Evolutionary conservation across 192 early-diverging fungal species (phyloP), one percentile per base, ranked within the genome.

Genomic region (Backusella mclennaniae): DNA sequence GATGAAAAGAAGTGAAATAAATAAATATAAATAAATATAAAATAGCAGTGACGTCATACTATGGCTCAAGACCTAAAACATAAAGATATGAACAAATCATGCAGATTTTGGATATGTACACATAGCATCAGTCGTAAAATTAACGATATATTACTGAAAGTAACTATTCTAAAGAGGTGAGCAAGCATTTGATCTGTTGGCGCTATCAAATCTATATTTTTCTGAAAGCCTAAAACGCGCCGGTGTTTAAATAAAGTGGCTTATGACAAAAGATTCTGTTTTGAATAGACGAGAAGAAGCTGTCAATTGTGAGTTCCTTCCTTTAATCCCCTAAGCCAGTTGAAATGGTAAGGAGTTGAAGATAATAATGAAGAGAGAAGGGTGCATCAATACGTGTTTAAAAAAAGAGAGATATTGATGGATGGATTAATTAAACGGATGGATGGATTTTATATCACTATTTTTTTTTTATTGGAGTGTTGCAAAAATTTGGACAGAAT

Each of bases 391-490:
- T 33, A 33, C 31, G 31, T 59, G 21, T 12, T 12, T 59, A 59
- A 59, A 59, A 6, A 49, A 59, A 59, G 11, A 12, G 31, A 33
- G 31, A 59, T 29, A 29, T 26, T 6, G 17, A 68, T 41, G 12
- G 52, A 63, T 41, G 12, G 52, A 63, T 39, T 41, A 21, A 68
- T 52, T 56, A 23, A 19, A 66, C 36, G 11, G 23, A 74, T 74
- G 52, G 52, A 78, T 66, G 73, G 73, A 49, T 75, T 67, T 36
- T 26, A 35, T 15, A 67, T 35, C 19, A 66, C 6, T 17, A 73
- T 33, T 35, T 35, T 29, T 33, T 33, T 39, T 8, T 11, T 11
- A 11, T 11, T 66, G n/a, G 21, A 7, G 35, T 38, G 36, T 68
- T 68, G 35, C 1, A 71, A 46, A 33, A 33, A 33, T 33, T 23